Conservation (phyloP, 2,329 filamentous ascomycete species). For the Scedosporium dehoogii region DNA sequence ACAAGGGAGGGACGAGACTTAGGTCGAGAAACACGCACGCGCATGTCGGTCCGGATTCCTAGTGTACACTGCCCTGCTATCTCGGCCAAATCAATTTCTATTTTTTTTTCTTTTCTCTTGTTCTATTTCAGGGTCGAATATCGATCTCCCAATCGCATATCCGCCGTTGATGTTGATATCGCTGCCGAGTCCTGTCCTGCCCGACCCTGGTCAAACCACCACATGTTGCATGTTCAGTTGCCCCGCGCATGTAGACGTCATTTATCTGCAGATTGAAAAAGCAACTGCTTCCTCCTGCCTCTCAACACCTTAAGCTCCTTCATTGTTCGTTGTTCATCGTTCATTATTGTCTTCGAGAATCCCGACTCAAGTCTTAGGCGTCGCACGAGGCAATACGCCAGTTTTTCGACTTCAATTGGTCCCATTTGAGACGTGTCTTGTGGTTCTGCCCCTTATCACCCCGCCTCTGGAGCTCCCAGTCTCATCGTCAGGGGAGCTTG, state of each 20-base stretch:
- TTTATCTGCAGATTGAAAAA: background rate
- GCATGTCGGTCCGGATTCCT: no score
- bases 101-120: no score
- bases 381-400: background rate
- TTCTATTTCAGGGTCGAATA: no score
- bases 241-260: constrained; percentile 2
- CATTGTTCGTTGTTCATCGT: background rate
- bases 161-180: background rate
- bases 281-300: background rate
- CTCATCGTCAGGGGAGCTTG: background rate
- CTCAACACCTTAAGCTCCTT: background rate
- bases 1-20: no score
- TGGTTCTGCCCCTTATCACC: background rate
- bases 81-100: no score
- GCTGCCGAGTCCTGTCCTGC: background rate
- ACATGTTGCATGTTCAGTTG: background rate
- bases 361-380: background rate
- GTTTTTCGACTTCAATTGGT: background rate
- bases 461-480: background rate
- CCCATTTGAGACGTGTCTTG: background rate
- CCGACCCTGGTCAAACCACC: background rate
- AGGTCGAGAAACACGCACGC: no score
- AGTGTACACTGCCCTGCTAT: no score
- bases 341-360: background rate
- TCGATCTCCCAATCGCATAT: no score